Evolutionary conservation across 2,329 filamentous ascomycete genomes (phyloP), one percentile per base, ranked within the genome.

Genomic region (Aspergillus fructus): DNA sequence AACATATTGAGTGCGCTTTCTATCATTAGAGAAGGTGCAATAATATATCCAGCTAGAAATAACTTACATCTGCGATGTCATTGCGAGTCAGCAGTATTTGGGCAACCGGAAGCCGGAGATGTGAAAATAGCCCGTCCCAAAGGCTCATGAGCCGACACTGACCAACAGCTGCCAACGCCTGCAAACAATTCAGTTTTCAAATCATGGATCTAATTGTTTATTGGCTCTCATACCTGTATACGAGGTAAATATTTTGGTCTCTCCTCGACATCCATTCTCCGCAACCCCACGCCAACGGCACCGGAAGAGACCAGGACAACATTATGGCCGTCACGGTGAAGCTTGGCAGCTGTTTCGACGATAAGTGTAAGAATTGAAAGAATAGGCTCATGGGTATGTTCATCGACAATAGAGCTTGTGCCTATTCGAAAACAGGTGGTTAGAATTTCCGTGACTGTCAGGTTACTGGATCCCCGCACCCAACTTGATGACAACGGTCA

Each of bases 381-480:
- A 37, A 97, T 85, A 3, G 94, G 94, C 71, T 97, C 91, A 77
- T 96, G 94, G 21, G 91, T 96, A 71, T 88, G 89, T 74, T 99
- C 94, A 77, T 97, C 91, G 63, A 99, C 93, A 66, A 99, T 97
- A n/a, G 94, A 97, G 75, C 92, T 97, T 47, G 94, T 97, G 68
- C 94, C 94, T 99, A 66, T 59, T 58, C 49, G 41, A 62, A 57
- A 62, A 49, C n/a, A 19, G 53, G 30, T 41, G 46, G 58, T 69
- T 58, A 66, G 59, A 56, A 19, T 24, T 49, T 53, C 48, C 42
- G 47, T n/a, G 37, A 30, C 39, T 21, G 15, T 13, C 48, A 40
- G 19, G 56, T 33, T 49, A 49, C 63, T 43, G 42, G 17, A 57
- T 63, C 65, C 64, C 65, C 69, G 67, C 68, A 75, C 73, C 73